Base-by-base conservation (phyloP, 2,329 filamentous ascomycete genomes). In the Xylariaceae sp. region DNA sequence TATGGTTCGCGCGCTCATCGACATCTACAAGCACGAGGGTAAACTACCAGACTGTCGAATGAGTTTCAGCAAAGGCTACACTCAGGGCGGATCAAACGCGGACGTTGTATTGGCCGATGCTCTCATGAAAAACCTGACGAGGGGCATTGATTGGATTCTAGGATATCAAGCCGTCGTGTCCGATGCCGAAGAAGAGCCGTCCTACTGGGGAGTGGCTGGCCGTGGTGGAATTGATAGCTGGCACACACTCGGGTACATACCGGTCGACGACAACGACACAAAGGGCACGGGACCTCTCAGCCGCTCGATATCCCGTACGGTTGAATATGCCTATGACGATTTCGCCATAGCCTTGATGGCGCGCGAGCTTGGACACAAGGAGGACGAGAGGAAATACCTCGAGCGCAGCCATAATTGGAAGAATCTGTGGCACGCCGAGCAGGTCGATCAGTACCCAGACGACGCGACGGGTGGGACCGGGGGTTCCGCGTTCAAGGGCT, bases 321-420 rank as follows among this genome's bases (percentile, higher is more conserved):
- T 91, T 3, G 88, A 91, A 68, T 92, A 91, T 67, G 84, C 87
- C 0, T 92, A 91, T 71, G 80, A 91, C 63, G 88, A 91, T 71
- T 92, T 86, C 63, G 83, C 80, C 59, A 81, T 89, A 53, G 80
- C 83, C 1, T 70, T 79, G 19, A 77, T 91, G 53, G 86, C 86
- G 1, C 73, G 75, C 3, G 78, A 74, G 0, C 71, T 90, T 4
- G 82, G 80, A 1, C 60, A 58, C 35, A 72, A 77, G 49, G 64
- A 57, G 26, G 85, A 87, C 53, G 77, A 79, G 44, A 66, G 69
- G 29, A 86, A 84, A 65, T 91, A 91, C 64, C 70, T 79, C 39
- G 66, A 69, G 12, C 80, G 86, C 27, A 80, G 83, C 51, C 74
- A 73, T 32, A 88, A 89, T 68, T 91, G 87, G 87, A 74, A 75